Evolutionary conservation across 2,329 filamentous ascomycete species (phyloP).

Genomic region (Aspergillus ustus): DNA sequence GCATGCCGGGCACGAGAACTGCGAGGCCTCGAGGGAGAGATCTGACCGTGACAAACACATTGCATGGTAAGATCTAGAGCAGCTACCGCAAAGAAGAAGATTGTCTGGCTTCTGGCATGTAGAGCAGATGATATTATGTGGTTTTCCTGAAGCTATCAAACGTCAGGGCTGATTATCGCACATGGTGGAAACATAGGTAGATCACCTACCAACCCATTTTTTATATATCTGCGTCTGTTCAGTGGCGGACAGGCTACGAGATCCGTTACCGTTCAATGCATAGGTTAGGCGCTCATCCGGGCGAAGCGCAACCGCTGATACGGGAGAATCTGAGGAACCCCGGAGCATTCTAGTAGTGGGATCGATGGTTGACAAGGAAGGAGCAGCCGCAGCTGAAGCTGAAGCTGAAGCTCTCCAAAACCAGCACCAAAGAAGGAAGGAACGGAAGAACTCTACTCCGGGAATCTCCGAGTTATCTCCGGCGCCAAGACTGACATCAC

Average conservation of each 20-base stretch:
- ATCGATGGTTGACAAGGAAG: background rate
- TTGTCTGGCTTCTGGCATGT: slow-evolving; percentile 32
- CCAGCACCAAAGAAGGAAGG: too few relatives aligned
- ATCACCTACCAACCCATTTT: slow-evolving; percentile 33
- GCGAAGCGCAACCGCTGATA: background rate
- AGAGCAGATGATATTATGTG: slow-evolving; percentile 37
- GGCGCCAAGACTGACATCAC: background rate
- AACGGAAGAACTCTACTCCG: background rate
- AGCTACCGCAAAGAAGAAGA: slow-evolving; percentile 34
- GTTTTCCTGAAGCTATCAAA: slow-evolving; percentile 31
- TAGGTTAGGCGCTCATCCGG: background rate
- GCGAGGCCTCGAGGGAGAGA: background rate
- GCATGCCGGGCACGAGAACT: slow-evolving; percentile 35
- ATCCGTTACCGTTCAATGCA: background rate
- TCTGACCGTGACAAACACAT: slow-evolving; percentile 25
- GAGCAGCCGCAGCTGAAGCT: background rate
- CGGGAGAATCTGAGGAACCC: background rate
- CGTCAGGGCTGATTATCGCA: background rate
- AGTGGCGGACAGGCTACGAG: slow-evolving; percentile 13
- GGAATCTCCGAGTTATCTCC: background rate
- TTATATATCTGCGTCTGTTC: slow-evolving; percentile 33
- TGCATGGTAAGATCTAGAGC: slow-evolving; percentile 38
- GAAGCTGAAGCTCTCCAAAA: background rate
- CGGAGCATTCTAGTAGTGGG: background rate
- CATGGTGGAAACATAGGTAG: too few relatives aligned